phyloP scores from a whole-genome alignment of 257 asterid species.

The Capsicum chinense region DNA sequence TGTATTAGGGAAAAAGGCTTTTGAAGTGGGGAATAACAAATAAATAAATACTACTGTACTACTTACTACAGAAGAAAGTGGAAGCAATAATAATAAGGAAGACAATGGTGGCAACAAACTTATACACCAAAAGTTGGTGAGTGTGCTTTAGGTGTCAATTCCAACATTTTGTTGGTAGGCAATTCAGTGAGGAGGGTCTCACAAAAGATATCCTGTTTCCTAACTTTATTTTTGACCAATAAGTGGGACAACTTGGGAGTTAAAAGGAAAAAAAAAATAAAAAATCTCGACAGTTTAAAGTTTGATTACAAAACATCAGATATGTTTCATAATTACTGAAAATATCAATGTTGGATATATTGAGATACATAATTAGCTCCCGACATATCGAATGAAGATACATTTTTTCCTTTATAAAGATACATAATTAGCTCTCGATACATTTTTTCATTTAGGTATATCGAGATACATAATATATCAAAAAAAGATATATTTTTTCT shows the following conservation, averaged over 20 bases:
- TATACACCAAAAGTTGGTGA: constrained; percentile 42
- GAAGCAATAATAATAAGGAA: neutral
- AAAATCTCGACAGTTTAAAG: no score
- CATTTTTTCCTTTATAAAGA: no score
- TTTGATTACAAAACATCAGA: no score
- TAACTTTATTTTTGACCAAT: neutral
- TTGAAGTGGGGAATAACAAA: neutral
- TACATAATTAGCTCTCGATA: no score
- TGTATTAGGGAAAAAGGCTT: constrained; percentile 19
- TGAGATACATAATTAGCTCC: no score
- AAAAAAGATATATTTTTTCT: no score
- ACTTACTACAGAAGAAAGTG: neutral
- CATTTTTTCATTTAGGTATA: no score
- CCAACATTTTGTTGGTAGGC: neutral
- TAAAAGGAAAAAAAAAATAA: no score
- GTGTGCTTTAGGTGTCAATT: neutral
- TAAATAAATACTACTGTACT: neutral
- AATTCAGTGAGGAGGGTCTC: neutral
- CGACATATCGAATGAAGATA: no score
- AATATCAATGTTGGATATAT: no score
- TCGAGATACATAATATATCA: no score
- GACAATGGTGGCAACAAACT: constrained; percentile 43
- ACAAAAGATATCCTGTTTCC: neutral
- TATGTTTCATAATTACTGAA: no score
- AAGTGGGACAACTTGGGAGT: neutral